Base-by-base conservation (phyloP, 805 yeast species). In the Debaryomyces hansenii region DNA sequence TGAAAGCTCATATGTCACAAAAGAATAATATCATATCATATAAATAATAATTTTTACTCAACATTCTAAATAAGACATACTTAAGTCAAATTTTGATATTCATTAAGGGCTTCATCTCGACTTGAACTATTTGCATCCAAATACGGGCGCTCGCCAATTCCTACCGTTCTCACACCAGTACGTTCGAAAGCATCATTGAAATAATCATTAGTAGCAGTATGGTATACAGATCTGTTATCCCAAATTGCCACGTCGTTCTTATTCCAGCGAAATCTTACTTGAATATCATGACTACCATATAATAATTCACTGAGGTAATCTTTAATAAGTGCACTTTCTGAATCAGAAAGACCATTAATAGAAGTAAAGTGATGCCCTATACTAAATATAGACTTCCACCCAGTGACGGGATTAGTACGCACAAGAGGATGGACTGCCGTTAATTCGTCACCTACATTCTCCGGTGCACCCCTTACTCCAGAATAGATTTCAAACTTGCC, bases 141-240 rank as follows among this genome's bases (percentile, higher is more conserved):
- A 16, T 33, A 46, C 9, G 49, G 49, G 15, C 49, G 49, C 21
- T 46, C 49, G 4, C 49, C 49, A 20, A 46, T 41, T 12, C 49
- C 46, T 8, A 46, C 49, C 18, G 49, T 46, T 24, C 49, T 47
- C 12, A 47, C 50, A 35, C 50, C 47, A 4, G 50, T 47, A 16
- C 50, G 40, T 9, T 20, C 44, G 8, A 16, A 20, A 12, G 33
- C 41, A 11, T 34, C 34, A 16, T 40, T 24, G 35, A 29, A 47
- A 20, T 47, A 47, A 15, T 47, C 51, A 41, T 36, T 36, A 3
- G 47, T 46, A 21, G 51, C 54, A 33, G 48, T 42, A 34, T 50
- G 54, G 44, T 67, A 69, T 4, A 78, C 69, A 41, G 75, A 57
- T 56, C 84, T 65, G 66, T 79, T 79, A 53, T 79, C 84, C 83